Conservation (phyloP, 208 protist species). For the Tritrichomonas musculus region DNA sequence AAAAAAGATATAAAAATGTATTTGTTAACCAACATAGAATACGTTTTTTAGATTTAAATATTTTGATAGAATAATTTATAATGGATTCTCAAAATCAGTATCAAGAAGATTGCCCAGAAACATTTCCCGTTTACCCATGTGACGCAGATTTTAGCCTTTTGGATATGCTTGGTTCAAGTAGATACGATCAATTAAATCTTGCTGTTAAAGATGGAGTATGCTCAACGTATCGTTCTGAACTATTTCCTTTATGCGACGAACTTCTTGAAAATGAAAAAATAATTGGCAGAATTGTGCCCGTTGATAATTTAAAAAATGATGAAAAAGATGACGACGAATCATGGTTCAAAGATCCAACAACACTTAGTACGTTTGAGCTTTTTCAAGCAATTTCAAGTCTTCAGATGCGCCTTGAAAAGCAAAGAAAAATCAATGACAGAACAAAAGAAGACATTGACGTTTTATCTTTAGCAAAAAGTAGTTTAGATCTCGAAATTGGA, state of each 20-base stretch:
- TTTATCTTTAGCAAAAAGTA: neutral
- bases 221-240: neutral
- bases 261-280: neutral
- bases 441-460: neutral
- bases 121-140: neutral
- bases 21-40: no score
- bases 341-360: neutral
- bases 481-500: neutral
- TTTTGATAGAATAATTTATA: no score
- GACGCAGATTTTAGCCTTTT: neutral
- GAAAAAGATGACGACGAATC: neutral
- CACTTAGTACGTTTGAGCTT: neutral
- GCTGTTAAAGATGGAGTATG: neutral
- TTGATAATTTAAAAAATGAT: neutral
- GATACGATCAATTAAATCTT: neutral
- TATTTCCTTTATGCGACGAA: neutral
- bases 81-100: no score
- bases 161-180: neutral
- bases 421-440: neutral
- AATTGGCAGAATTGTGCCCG: neutral
- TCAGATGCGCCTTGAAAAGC: neutral
- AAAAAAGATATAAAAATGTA: no score
- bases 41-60: no score
- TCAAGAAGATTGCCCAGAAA: neutral
- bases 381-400: neutral